Conservation (phyloP, 495 filamentous ascomycete species). For the Cercophora scortea region DNA sequence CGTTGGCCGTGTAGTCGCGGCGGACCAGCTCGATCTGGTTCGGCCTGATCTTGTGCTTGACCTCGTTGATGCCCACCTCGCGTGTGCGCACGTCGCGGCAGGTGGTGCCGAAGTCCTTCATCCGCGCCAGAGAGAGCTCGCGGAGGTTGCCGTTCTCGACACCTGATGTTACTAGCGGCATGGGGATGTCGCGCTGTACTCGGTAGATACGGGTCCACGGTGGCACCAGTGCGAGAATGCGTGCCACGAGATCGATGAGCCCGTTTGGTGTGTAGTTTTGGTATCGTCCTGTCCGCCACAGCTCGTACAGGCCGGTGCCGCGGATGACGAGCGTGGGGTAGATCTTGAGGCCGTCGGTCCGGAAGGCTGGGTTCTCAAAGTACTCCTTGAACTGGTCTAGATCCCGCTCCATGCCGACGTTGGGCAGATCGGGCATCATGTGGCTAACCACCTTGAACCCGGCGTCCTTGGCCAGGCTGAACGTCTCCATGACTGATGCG, state of each 20-base stretch:
- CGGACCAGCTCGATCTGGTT: constrained; percentile 96
- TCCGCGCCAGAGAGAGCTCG: constrained; percentile 82
- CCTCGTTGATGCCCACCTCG: constrained; percentile 97
- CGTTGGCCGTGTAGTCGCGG: constrained; percentile 89
- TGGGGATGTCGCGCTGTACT: constrained; percentile 96
- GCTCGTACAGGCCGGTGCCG: constrained; percentile 91
- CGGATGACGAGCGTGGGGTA: constrained; percentile 97
- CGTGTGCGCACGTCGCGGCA: constrained; percentile 97
- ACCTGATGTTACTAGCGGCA: constrained; percentile 93
- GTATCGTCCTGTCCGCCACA: constrained; percentile 94
- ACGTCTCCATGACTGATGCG: constrained; percentile 87
- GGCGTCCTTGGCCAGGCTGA: constrained; percentile 89
- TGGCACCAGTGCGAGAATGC: constrained; percentile 87
- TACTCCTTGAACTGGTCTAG: constrained; percentile 95
- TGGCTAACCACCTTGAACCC: constrained; percentile 98
- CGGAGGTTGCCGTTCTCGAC: constrained; percentile 97
- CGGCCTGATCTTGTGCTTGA: constrained; percentile 95
- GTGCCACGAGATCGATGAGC: constrained; percentile 87
- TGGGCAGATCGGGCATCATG: constrained; percentile 99
- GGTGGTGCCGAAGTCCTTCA: constrained; percentile 98
- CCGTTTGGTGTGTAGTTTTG: constrained; percentile 98
- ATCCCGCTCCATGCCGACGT: constrained; percentile 97
- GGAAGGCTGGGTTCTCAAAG: constrained; percentile 92
- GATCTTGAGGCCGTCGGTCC: constrained; percentile 97
- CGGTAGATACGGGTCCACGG: constrained; percentile 99